Evolutionary conservation across 2,329 filamentous ascomycete genomes (phyloP).

Genomic region (Fusarium aywerte): DNA sequence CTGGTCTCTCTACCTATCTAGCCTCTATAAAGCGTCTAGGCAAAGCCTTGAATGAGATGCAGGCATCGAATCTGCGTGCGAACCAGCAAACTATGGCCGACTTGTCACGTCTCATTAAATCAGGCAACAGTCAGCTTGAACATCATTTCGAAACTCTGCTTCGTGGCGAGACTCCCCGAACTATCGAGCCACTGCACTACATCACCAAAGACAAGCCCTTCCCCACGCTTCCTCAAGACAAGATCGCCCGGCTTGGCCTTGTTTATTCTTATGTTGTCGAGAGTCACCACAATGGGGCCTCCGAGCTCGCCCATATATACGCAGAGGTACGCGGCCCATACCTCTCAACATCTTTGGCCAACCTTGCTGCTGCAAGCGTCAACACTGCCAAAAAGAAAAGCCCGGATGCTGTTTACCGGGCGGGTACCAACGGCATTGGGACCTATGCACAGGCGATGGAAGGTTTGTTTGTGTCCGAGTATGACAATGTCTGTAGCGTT

Average conservation of each 20-base stretch:
- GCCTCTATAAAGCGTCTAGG: constrained; percentile 89
- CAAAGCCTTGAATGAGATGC: constrained; percentile 84
- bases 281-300: constrained; percentile 62
- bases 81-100: constrained; percentile 91
- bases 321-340: constrained; percentile 88
- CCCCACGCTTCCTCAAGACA: constrained; percentile 80
- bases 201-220: constrained; percentile 91
- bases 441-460: constrained; percentile 90
- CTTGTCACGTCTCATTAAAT: constrained; percentile 78
- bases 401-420: constrained; percentile 83
- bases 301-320: constrained; percentile 81
- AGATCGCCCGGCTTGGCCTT: constrained; percentile 78
- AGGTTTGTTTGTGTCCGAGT: constrained; percentile 86
- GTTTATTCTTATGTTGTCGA: constrained; percentile 80
- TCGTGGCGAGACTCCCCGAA: constrained; percentile 76
- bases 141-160: constrained; percentile 83
- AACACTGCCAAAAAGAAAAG: constrained; percentile 85
- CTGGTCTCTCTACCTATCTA: constrained; percentile 85
- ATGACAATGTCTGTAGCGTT: constrained; percentile 88
- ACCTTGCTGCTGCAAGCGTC: constrained; percentile 86
- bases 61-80: constrained; percentile 87
- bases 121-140: constrained; percentile 85
- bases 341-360: constrained; percentile 82
- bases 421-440: constrained; percentile 90
- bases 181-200: constrained; percentile 89